Base-by-base conservation (phyloP, 164 flowering plant species). In the Akebia trifoliata region DNA sequence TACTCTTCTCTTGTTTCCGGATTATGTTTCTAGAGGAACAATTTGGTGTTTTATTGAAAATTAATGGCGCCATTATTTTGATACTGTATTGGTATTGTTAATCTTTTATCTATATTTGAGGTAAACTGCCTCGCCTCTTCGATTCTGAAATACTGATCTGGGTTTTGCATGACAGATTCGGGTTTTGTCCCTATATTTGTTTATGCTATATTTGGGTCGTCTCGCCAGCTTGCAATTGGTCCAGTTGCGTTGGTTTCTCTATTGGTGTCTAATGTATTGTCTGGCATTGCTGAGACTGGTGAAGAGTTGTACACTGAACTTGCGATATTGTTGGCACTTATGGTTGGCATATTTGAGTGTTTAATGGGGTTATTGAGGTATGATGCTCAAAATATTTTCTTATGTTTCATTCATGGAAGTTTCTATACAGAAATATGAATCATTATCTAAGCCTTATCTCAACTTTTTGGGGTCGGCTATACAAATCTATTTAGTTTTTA, bases 201-300 rank as follows among this genome's bases (percentile, higher is more conserved):
- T 28, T 94, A 94, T 76, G 91, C 86, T 30, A 68, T 90, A 66
- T 93, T 93, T 69, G 99, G 97, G 36, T 93, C 99, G 21, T 93
- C 99, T 53, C 86, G 97, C 12, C 99, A 90, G 77, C 96, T 93
- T 71, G 99, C 99, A 43, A 75, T 90, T 69, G 99, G 99, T 72
- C 99, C 99, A 0, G 99, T 94, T 24, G 99, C 99, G 39, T 72
- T 90, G 82, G 88, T 84, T 66, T 90, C 97, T 57, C 93, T 94
- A 37, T 74, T 94, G 77, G 95, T 87, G 38, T 90, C 99, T 24
- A 94, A 94, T 74, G 89, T 86, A 31, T 69, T 94, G 59, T 59
- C 86, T 37, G 65, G 62, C 53, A 83, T 93, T 56, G 84, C 71
- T 72, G 87, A 86, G 72, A 65, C 95, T 44, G 68, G 85, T n/a